Conservation (phyloP, 2,329 filamentous ascomycete genomes). For the Aspergillus hortae region DNA sequence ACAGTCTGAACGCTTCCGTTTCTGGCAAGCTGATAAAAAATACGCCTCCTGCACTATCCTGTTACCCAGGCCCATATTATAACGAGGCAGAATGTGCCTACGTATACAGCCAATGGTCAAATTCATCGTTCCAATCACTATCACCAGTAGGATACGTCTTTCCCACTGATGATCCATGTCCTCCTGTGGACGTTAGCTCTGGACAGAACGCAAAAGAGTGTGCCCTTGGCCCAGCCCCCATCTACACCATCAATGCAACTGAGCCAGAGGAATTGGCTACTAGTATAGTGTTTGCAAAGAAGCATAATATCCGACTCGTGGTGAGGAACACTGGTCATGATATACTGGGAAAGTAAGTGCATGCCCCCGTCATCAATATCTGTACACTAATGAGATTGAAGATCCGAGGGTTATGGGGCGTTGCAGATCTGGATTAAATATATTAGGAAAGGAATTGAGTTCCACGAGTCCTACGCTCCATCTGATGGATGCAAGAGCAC, state of each 20-base stretch:
- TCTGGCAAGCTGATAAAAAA: conserved; percentile 31
- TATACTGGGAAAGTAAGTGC: conserved; percentile 12
- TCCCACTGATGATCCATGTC: conserved; percentile 24
- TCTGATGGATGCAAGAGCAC: conserved; percentile 30
- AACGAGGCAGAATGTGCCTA: conserved; percentile 21
- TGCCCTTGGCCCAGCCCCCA: conserved; percentile 23
- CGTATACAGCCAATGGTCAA: conserved; percentile 22
- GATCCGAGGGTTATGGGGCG: conserved; percentile 26
- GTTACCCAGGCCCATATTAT: conserved; percentile 29
- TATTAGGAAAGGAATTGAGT: conserved; percentile 25
- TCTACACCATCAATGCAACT: conserved; percentile 27
- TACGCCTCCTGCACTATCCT: conserved; percentile 30
- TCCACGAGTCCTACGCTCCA: conserved; percentile 22
- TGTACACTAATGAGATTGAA: not conserved
- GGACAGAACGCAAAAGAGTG: conserved; percentile 21
- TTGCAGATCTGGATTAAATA: conserved; percentile 30
- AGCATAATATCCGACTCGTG: conserved; percentile 51
- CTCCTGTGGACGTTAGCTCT: conserved; percentile 19
- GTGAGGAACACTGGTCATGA: conserved; percentile 42
- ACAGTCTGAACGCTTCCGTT: conserved; percentile 30
- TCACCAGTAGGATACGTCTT: conserved; percentile 26
- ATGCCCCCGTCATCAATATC: not conserved
- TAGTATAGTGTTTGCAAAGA: conserved; percentile 40
- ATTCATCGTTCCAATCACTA: conserved; percentile 23
- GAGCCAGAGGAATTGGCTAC: conserved; percentile 20